A percentile compares a stretch with the other conserved stretches of the same genome.
phyloP scores from a whole-genome alignment of 345 rosid species.

The Lepidium didymum region DNA sequence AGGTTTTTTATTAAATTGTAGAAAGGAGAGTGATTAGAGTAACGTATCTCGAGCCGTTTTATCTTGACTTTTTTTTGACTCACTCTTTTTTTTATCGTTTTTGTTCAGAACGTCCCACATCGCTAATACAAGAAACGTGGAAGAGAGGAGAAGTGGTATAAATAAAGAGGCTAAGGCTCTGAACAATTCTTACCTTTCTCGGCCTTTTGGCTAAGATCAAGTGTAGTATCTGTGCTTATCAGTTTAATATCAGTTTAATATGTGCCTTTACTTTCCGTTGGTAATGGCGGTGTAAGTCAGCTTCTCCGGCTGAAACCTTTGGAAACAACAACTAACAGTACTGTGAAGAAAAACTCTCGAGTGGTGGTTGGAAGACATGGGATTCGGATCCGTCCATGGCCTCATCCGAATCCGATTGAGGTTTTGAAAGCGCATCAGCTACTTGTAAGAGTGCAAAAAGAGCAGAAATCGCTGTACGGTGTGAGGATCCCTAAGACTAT shows the following conservation, averaged over 20 bases:
- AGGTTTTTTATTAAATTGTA: slow-evolving; percentile 1
- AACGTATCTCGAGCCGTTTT: slow-evolving; percentile 26
- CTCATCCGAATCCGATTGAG: slow-evolving; percentile 89
- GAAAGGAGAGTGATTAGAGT: slow-evolving; percentile 27
- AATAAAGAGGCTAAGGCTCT: fast-evolving
- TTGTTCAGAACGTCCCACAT: background rate
- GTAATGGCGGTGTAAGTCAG: slow-evolving; percentile 8
- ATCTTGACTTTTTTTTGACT: slow-evolving; percentile 11
- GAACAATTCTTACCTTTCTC: slow-evolving; percentile 38
- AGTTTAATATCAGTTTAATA: background rate
- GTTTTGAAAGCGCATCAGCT: slow-evolving; percentile 87
- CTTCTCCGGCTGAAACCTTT: slow-evolving; percentile 18
- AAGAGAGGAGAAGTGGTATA: background rate
- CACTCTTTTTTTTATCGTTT: background rate
- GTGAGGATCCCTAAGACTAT: slow-evolving; percentile 61
- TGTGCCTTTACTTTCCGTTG: slow-evolving; percentile 44
- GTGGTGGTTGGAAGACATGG: slow-evolving; percentile 97
- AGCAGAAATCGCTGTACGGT: slow-evolving; percentile 76
- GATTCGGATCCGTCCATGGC: slow-evolving; percentile 99
- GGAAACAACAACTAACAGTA: slow-evolving; percentile 7
- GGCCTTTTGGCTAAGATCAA: slow-evolving; percentile 74
- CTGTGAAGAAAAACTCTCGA: slow-evolving; percentile 33
- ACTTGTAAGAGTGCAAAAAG: slow-evolving; percentile 80
- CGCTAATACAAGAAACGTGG: background rate
- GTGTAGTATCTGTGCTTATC: slow-evolving; percentile 64